Evolutionary conservation across 306 rosid species (phyloP).

Genomic region (Vigna radiata): DNA sequence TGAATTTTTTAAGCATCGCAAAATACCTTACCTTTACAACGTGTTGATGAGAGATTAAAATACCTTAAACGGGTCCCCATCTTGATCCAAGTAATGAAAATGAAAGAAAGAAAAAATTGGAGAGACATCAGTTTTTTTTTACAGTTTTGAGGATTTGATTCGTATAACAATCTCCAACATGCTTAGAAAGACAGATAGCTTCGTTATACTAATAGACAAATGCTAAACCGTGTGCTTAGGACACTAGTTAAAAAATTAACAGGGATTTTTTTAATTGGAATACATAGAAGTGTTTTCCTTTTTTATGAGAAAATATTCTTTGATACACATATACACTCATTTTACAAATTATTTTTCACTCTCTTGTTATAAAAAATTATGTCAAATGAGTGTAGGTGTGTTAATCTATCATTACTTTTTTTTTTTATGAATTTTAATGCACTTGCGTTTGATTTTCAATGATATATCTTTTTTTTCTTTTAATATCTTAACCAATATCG

Average conservation of each 20-base stretch:
- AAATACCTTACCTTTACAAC: slow-evolving; percentile 1
- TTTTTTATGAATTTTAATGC: no score
- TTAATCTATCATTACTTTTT: no score
- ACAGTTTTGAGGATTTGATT: slow-evolving; percentile 41
- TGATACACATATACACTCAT: no score
- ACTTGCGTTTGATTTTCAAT: no score
- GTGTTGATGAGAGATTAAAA: slow-evolving; percentile 21
- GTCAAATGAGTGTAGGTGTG: no score
- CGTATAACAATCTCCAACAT: slow-evolving; percentile 5
- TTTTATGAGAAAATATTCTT: no score
- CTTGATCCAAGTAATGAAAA: neutral
- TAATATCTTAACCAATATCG: no score
- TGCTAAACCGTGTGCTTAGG: neutral
- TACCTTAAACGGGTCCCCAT: slow-evolving; percentile 12
- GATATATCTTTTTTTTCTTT: no score
- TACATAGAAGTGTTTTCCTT: no score
- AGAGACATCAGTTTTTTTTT: slow-evolving; percentile 4
- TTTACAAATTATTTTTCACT: no score
- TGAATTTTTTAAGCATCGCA: slow-evolving; percentile 43
- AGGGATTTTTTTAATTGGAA: neutral
- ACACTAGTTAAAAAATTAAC: no score
- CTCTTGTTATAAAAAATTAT: no score
- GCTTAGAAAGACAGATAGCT: slow-evolving; percentile 3
- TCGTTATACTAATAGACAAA: neutral
- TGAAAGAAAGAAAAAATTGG: neutral